These are phyloP conservation scores for Macrophomina phaseolina DNA, from an alignment of 2,329 filamentous ascomycete genomes.

Conservation along the genomic window DNA sequence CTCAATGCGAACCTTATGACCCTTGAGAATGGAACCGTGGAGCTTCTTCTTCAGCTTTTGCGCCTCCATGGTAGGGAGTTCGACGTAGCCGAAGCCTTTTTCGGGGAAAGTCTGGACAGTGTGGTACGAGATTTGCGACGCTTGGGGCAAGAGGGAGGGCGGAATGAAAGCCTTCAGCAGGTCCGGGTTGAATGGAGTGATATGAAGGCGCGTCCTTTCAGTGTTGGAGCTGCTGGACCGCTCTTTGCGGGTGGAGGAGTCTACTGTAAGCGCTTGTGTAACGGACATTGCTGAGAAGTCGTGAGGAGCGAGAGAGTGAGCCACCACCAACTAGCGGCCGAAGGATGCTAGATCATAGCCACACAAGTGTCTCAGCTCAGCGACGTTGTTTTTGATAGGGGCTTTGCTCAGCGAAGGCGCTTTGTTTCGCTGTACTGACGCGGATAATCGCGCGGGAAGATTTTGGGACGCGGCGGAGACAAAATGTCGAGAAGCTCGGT, in stretches of 20 bases:
- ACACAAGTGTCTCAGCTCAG: constrained; percentile 18
- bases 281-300: constrained; percentile 24
- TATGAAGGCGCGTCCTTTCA: constrained; percentile 68
- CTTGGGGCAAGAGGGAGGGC: constrained; percentile 66
- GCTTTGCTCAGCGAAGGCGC: not conserved
- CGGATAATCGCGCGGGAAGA: not conserved
- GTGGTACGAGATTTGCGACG: constrained; percentile 88
- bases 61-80: constrained; percentile 79
- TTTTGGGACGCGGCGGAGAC: constrained; percentile 1
- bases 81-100: constrained; percentile 86
- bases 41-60: constrained; percentile 92
- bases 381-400: not conserved
- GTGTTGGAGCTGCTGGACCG: not conserved
- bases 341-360: constrained; percentile 10
- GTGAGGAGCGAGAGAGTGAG: constrained; percentile 4
- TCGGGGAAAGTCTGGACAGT: constrained; percentile 86
- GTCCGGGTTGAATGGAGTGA: constrained; percentile 80
- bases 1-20: constrained; percentile 83
- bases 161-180: constrained; percentile 76
- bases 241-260: constrained; percentile 15
- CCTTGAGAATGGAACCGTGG: constrained; percentile 83
- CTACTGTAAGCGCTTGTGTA: constrained; percentile 29
- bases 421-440: not conserved
- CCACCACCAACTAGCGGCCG: constrained; percentile 8
- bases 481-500: constrained; percentile 15